Conservation (phyloP, 2,329 filamentous ascomycete species). For the Parascedosporium putredinis region DNA sequence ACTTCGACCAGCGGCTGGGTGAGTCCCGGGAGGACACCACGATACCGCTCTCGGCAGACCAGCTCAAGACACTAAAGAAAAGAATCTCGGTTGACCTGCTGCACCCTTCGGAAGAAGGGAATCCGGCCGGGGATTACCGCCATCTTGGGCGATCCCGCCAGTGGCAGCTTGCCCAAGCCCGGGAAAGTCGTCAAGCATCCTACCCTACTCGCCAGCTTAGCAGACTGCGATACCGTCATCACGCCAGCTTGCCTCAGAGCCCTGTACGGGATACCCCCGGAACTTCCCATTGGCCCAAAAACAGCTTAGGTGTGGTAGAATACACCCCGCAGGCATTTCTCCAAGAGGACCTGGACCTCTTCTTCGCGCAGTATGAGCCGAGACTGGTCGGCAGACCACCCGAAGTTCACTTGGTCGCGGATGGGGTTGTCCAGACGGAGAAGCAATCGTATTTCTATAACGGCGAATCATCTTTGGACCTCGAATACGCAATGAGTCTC, state of each 20-base stretch:
- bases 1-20: constrained; percentile 23
- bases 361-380: constrained; percentile 32
- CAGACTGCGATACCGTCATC: constrained; percentile 39
- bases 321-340: constrained; percentile 40
- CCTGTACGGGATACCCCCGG: constrained; percentile 34
- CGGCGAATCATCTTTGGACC: constrained; percentile 43
- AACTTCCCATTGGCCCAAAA: constrained; percentile 23
- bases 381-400: constrained; percentile 33
- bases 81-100: constrained; percentile 11
- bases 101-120: constrained; percentile 12
- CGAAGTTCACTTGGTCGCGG: constrained; percentile 34
- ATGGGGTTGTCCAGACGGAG: constrained; percentile 30
- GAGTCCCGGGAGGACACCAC: constrained; percentile 15
- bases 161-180: constrained; percentile 20
- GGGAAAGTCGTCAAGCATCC: constrained; percentile 19
- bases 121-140: constrained; percentile 13
- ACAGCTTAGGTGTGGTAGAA: constrained; percentile 43
- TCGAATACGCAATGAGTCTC: constrained; percentile 43
- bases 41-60: constrained; percentile 15
- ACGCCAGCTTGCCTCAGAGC: constrained; percentile 45
- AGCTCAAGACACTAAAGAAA: constrained; percentile 17
- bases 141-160: constrained; percentile 18
- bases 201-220: constrained; percentile 18
- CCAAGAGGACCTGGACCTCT: constrained; percentile 35
- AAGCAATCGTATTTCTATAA: constrained; percentile 14